A percentile compares a stretch with the other conserved stretches of the same genome.
These are phyloP conservation scores for Chlorociboria aeruginascens DNA, from an alignment of 495 filamentous ascomycete genomes.

Conservation along the genomic window DNA sequence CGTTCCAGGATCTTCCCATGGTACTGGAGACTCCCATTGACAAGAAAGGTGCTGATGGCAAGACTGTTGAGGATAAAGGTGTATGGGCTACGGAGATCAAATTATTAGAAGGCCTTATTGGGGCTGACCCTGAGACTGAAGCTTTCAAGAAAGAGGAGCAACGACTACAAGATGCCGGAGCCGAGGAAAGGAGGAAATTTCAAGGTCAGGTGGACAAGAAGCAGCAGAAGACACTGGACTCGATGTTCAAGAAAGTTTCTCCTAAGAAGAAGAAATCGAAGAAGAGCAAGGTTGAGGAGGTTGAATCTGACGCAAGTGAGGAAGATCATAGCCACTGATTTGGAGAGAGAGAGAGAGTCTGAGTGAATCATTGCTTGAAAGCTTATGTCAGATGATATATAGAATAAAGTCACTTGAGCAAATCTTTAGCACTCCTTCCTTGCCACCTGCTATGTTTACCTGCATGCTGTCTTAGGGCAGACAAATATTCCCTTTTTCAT, in stretches of 20 bases:
- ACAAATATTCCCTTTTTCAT: too few relatives aligned
- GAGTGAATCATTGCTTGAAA: too few relatives aligned
- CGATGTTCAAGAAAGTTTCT: constrained; percentile 29
- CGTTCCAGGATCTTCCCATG: constrained; percentile 74
- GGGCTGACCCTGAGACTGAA: constrained; percentile 56
- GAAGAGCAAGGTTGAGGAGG: constrained; percentile 17
- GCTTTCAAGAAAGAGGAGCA: constrained; percentile 55
- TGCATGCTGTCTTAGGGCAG: too few relatives aligned
- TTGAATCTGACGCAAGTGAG: constrained; percentile 11
- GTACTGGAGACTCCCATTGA: constrained; percentile 92
- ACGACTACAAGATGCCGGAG: constrained; percentile 54
- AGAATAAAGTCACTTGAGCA: too few relatives aligned
- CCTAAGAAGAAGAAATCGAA: constrained; percentile 42
- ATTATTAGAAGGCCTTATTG: constrained; percentile 77
- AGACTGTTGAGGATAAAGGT: constrained; percentile 53
- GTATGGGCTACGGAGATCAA: constrained; percentile 84
- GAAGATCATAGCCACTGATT: constrained; percentile 13
- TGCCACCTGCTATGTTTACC: too few relatives aligned
- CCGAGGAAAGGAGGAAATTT: constrained; percentile 56
- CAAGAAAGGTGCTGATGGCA: constrained; percentile 38
- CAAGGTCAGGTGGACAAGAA: constrained; percentile 68
- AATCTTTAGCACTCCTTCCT: too few relatives aligned
- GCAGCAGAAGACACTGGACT: constrained; percentile 31
- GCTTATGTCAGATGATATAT: too few relatives aligned
- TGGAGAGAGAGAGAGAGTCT: too few relatives aligned